A percentile compares a stretch with the other conserved stretches of the same genome.
Evolutionary conservation across 768 basidiomycete genomes (phyloP).

Genomic region (Panaeolus papilionaceus): DNA sequence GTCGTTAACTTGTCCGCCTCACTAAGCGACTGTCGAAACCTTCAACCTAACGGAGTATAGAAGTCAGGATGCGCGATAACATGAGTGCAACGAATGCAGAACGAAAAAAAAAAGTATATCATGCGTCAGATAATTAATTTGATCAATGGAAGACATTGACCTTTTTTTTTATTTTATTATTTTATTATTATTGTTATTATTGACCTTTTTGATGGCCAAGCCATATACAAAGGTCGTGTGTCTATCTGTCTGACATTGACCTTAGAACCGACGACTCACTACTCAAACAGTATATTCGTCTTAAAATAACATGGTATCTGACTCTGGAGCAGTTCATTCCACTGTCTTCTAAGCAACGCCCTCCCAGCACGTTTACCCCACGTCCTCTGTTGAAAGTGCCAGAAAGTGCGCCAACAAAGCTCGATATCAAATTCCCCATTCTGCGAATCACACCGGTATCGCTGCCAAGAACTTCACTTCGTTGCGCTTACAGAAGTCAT

Average conservation of each 20-base stretch:
- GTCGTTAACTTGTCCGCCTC: neutral
- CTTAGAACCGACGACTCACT: no score
- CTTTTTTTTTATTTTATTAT: no score
- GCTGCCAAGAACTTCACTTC: conserved; percentile 1
- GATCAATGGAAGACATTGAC: no score
- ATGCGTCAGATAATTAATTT: neutral
- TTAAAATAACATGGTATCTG: neutral
- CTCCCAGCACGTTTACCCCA: neutral
- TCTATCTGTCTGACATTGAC: no score
- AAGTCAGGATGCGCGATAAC: neutral
- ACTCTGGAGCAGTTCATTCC: neutral
- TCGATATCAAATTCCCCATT: neutral
- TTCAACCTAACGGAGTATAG: conserved; percentile 8
- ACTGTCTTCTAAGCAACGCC: neutral
- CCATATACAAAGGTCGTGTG: no score
- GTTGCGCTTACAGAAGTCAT: neutral
- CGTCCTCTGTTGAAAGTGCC: neutral
- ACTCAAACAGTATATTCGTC: neutral
- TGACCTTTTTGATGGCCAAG: no score
- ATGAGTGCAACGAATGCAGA: neutral
- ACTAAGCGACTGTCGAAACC: neutral
- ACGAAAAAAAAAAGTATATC: neutral
- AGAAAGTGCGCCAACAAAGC: neutral
- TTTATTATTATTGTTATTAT: no score
- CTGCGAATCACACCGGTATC: neutral